Base-by-base conservation (phyloP, 192 early-diverging fungal species). In the Backusella parvicylindrica region DNA sequence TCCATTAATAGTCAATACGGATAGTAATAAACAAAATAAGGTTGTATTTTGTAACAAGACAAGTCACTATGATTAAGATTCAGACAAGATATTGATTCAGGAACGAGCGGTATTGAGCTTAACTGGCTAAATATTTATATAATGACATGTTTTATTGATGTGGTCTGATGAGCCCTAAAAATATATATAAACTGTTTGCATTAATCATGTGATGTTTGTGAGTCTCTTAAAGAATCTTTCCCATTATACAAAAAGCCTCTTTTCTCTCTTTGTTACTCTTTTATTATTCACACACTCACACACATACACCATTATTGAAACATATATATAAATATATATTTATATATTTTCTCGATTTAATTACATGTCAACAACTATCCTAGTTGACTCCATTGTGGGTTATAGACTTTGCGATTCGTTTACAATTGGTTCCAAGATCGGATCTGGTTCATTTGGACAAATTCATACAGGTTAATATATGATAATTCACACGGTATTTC, bases 361-460 rank as follows among this genome's bases (percentile, higher is more conserved):
- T 13, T 16, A 33, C 16, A 66, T 75, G 33, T 38, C 71, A 28
- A 23, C 33, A 38, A 63, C 71, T 9, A 23, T 28, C 9, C 64
- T 50, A 6, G 56, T 66, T 31, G 41, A 53, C 6, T 72, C 72
- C 53, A 43, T 72, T 16, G 31, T 43, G 18, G 91, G 91, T 82
- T 85, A 91, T 76, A 82, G 92, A 80, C 93, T 98, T 67, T 95
- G 92, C 75, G 93, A 93, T 86, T 96, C 94, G 83, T 99, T 92
- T 87, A 89, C 92, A 73, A 90, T 99, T 71, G 96, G 96, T 47
- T 87, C 93, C 69, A 99, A 98, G 87, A 95, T 99, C 83, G 97
- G 97, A 64, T 91, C 92, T 67, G 97, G 97, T 65, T 95, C 93
- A 49, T 99, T 99, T 90, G 97, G 97, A 72, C 96, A 98, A 80